Base-by-base conservation (phyloP, 352 stramenopile genomes). In the Blastocystis sp. region DNA sequence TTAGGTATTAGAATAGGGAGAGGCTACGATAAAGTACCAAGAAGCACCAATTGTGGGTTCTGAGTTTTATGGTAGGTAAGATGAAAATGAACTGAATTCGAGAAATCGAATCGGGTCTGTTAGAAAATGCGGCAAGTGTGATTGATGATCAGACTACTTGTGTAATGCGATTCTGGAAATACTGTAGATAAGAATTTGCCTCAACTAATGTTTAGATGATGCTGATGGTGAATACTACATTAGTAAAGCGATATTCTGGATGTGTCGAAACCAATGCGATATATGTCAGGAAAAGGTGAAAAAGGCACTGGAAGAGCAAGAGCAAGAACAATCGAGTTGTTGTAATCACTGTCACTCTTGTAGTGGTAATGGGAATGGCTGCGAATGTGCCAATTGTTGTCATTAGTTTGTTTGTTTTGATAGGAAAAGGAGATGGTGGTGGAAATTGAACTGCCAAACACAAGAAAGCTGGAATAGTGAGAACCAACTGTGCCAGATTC, bases 191-290 rank as follows among this genome's bases (percentile, higher is more conserved):
- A 14, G 3, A 3, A 5, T 3, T 14, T 32, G 19, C 19, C 39
- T 42, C 39, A 27, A 37, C 7, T n/a, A 73, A 43, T 16, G 32
- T 21, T 29, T 80, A 80, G 67, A 63, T 56, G 67, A 63, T 6
- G 39, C 43, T 19, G 67, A 80, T 43, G 67, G 67, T 21, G 67
- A 80, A 39, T 80, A 57, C 29, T 80, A 80, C 39, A 80, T 80
- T 39, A 58, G 51, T 32, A 80, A 80, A 32, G 67, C 51, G 9
- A 35, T 80, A 21, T 59, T 80, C 51, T 80, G 67, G 67, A 27
- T 37, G 9, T 74, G 63, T 49, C n/a, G 51, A 27, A 24, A n/a
- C 21, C 43, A 74, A 5, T 74, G 63, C 32, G 35, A 37, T 6
- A 52, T 52, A 5, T 74, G 63, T 11, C 27, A 27, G 51, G 32